Percentiles rank a stretch among this genome's conserved stretches.
Conservation (phyloP, 331 rosid genomes). For the Rosa hybrid region DNA sequence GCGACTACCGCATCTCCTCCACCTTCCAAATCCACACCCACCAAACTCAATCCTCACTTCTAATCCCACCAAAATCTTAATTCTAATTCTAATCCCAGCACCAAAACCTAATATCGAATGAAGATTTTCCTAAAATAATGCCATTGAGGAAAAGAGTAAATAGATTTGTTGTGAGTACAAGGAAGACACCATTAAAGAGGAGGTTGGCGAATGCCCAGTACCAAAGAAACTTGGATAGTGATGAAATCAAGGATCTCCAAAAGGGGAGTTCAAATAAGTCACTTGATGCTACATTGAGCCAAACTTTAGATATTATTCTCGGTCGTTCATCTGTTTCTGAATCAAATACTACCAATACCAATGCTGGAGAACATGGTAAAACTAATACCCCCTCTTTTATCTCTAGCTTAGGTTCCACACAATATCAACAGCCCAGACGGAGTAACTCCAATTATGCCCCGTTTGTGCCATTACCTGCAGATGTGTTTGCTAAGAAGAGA, state of each 20-base stretch:
- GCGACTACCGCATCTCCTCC: too few species aligned
- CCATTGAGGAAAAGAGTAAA: conserved; percentile 92
- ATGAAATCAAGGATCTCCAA: conserved; percentile 23
- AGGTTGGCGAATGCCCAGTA: conserved; percentile 61
- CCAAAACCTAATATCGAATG: conserved; percentile 39
- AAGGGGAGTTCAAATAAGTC: too few species aligned
- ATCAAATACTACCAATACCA: conserved; percentile 29
- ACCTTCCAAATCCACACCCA: too few species aligned
- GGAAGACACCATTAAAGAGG: conserved; percentile 82
- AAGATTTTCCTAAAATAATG: conserved; percentile 94
- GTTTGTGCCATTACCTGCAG: conserved; percentile 55
- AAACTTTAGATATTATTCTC: conserved; percentile 11
- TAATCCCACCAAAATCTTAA: too few species aligned
- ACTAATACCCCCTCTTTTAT: conserved; percentile 20
- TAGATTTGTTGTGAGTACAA: conserved; percentile 89
- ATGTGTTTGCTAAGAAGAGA: conserved; percentile 44
- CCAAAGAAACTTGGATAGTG: conserved; percentile 53
- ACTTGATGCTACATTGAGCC: too few species aligned
- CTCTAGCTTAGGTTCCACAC: conserved; percentile 29
- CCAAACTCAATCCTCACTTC: too few species aligned
- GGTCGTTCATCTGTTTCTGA: conserved; percentile 32
- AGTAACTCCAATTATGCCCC: conserved; percentile 42
- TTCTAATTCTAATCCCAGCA: too few species aligned
- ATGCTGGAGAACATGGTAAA: conserved; percentile 29
- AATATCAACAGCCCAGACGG: conserved; percentile 32